Percentiles rank a stretch among this genome's conserved stretches.
These are phyloP conservation scores for Paxillus rubicundulus DNA, from an alignment of 768 basidiomycete genomes.

Conservation along the genomic window DNA sequence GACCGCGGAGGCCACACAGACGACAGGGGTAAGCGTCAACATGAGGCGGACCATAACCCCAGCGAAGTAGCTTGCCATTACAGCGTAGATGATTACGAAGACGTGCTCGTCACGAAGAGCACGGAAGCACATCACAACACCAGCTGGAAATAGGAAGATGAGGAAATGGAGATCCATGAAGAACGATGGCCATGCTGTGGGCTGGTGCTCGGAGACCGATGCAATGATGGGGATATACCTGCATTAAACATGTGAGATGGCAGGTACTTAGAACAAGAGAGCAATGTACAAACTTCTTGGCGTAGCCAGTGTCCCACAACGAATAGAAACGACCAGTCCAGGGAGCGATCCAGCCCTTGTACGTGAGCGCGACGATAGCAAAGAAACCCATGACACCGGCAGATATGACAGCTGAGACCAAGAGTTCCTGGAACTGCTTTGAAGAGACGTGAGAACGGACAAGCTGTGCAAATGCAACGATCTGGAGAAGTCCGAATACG, in stretches of 20 bases:
- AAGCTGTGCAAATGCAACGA: conserved; percentile 89
- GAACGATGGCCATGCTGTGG: conserved; percentile 99
- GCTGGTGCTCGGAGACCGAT: conserved; percentile 98
- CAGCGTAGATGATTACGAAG: conserved; percentile 97
- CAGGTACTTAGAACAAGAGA: background rate
- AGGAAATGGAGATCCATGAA: conserved; percentile 99
- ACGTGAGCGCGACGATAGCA: conserved; percentile 79
- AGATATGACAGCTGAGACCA: conserved; percentile 65
- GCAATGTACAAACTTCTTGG: conserved; percentile 72
- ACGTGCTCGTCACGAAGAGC: conserved; percentile 94
- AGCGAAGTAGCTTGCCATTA: conserved; percentile 96
- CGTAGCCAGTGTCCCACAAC: conserved; percentile 98
- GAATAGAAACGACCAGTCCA: conserved; percentile 99
- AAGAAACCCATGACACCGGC: conserved; percentile 69
- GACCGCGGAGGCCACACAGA: conserved; percentile 90
- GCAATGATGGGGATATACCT: conserved; percentile 98
- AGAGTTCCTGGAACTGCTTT: conserved; percentile 85
- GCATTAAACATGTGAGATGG: conserved; percentile 7
- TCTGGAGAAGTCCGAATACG: conserved; percentile 94
- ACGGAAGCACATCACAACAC: conserved; percentile 91
- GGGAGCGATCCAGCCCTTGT: conserved; percentile 93
- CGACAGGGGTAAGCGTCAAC: conserved; percentile 95
- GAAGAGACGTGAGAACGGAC: conserved; percentile 87
- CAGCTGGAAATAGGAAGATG: conserved; percentile 96
- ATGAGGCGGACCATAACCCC: conserved; percentile 99